These are phyloP conservation scores for Pythium folliculosum DNA, from an alignment of 352 stramenopile genomes.

Conservation along the genomic window DNA sequence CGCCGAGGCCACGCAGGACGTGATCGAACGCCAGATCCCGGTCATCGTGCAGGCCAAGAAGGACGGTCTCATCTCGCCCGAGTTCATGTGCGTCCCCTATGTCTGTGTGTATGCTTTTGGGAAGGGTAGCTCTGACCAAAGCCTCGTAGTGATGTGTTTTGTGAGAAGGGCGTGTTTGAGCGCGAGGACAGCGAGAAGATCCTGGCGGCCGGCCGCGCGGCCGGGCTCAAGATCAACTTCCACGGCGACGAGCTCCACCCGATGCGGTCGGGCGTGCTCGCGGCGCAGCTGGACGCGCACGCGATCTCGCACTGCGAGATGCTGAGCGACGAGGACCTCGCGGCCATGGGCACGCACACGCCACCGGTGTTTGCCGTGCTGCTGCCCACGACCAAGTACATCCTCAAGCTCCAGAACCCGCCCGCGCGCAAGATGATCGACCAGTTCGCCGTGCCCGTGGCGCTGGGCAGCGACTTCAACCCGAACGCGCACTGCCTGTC, in stretches of 20 bases:
- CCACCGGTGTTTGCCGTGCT: constrained; percentile 73
- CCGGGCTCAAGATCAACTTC: constrained; percentile 83
- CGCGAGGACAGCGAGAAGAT: constrained; percentile 76
- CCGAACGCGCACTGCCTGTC: constrained; percentile 86
- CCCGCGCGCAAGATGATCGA: constrained; percentile 75
- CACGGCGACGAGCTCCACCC: constrained; percentile 80
- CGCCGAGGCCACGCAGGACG: constrained; percentile 62
- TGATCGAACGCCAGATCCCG: constrained; percentile 76
- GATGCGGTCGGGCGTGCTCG: constrained; percentile 69
- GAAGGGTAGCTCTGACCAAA: background rate
- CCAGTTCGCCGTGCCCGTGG: constrained; percentile 55
- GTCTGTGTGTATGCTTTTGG: background rate
- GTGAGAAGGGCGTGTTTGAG: constrained; percentile 86
- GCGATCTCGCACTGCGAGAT: constrained; percentile 82
- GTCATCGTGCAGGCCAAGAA: constrained; percentile 66
- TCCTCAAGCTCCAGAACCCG: constrained; percentile 74
- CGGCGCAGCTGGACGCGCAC: constrained; percentile 54
- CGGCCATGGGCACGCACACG: constrained; percentile 59
- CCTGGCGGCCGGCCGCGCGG: constrained; percentile 57
- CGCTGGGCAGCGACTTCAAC: constrained; percentile 85
- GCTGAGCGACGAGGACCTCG: constrained; percentile 63
- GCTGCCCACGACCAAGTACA: constrained; percentile 85
- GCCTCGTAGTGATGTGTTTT: constrained; percentile 65
- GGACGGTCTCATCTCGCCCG: constrained; percentile 68
- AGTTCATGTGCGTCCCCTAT: constrained; percentile 59